Evolutionary conservation across 768 basidiomycete genomes (phyloP).

Genomic region (Fomitopsis serialis): DNA sequence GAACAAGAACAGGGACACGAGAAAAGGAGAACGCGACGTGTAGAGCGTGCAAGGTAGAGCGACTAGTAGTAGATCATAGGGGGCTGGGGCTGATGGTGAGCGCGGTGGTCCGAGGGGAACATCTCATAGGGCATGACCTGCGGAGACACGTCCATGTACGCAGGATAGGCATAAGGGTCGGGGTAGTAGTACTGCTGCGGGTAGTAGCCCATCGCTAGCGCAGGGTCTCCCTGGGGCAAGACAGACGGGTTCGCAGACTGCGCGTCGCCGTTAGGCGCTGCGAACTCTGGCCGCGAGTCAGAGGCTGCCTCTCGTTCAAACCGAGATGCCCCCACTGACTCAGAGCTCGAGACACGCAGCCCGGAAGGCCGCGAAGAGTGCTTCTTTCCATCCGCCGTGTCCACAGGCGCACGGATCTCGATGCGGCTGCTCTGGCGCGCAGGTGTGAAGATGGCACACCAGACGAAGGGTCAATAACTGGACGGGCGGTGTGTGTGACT

Average conservation of each 20-base stretch:
- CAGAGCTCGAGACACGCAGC: slow-evolving; percentile 13
- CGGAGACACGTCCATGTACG: slow-evolving; percentile 65
- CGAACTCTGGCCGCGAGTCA: neutral
- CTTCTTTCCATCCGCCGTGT: slow-evolving; percentile 23
- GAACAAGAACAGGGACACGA: neutral
- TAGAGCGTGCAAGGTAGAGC: slow-evolving; percentile 12
- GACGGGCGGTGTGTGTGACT: slow-evolving; percentile 56
- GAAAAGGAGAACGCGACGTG: neutral
- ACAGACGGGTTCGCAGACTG: slow-evolving; percentile 22
- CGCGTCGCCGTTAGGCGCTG: neutral
- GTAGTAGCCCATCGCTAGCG: slow-evolving; percentile 52
- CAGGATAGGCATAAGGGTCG: slow-evolving; percentile 60
- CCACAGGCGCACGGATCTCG: slow-evolving; percentile 64
- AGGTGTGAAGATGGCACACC: slow-evolving; percentile 67
- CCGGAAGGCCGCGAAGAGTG: slow-evolving; percentile 42
- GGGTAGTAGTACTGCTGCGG: slow-evolving; percentile 68
- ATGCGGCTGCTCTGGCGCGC: slow-evolving; percentile 68
- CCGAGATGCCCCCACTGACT: slow-evolving; percentile 13
- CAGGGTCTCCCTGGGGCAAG: slow-evolving; percentile 12
- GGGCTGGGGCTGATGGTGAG: slow-evolving; percentile 35
- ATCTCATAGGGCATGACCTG: slow-evolving; percentile 62
- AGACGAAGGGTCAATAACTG: slow-evolving; percentile 59
- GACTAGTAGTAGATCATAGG: slow-evolving; percentile 53
- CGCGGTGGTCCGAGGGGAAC: slow-evolving; percentile 48
- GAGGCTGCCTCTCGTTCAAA: neutral